Evolutionary conservation across 1,284 basidiomycete species (phyloP), one percentile per base, ranked within the genome.

Genomic region (Apiotrichum sp.): DNA sequence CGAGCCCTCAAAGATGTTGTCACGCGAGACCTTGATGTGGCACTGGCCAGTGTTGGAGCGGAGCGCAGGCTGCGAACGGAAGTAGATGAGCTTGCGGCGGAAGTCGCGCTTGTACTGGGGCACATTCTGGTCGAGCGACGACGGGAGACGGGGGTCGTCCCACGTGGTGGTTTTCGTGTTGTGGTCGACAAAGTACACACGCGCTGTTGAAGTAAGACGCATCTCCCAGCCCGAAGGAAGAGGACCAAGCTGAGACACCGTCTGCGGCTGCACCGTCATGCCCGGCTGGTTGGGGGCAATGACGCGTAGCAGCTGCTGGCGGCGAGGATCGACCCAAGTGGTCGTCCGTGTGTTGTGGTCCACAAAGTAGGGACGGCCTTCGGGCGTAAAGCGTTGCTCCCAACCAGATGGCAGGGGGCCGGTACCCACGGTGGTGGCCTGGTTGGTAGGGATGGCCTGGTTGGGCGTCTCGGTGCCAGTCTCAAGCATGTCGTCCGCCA

Each of bases 61-160:
- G 80, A 98, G 87, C 52, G 92, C 92, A 43, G 93, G 95, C 76
- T 98, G 96, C 67, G 88, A 92, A 61, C 96, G 84, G 85, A 99
- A 98, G 81, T 99, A 99, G 67, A 99, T 92, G 58, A 99, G 85
- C 80, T 99, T 99, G 67, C 95, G 80, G 65, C 95, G 82, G 80
- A 98, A 99, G 81, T 98, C 96, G 60, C 96, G 89, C 81, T 99
- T 98, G 81, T 98, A 98, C 79, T 98, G 93, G 42, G 96, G 96
- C 16, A 97, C 95, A 74, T 90, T 97, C 69, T 92, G 86, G 69
- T 81, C 80, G 58, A 82, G 76, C 58, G 78, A 79, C 35, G 78
- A 80, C 11, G 91, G 91, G 71, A 93, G 76, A 53, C 92, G 84
- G 6, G 88, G 93, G 74, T 97, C 93, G 77, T 97, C 93, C 93